These are phyloP conservation scores for Myriosclerotinia duriaeana DNA, from an alignment of 2,329 filamentous ascomycete species.

Conservation along the genomic window DNA sequence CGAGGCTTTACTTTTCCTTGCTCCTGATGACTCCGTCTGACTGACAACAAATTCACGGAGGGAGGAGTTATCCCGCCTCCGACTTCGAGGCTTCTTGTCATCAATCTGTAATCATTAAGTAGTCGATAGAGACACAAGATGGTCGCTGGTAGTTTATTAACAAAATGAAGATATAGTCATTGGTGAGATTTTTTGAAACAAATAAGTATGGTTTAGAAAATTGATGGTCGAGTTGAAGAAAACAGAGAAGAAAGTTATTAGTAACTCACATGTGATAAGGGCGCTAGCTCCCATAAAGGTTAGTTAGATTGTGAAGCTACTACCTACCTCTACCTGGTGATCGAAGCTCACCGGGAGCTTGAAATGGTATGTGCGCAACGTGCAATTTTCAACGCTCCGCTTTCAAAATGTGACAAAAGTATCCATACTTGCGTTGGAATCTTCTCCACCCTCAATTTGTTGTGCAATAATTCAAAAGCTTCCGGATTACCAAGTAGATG, in stretches of 20 bases:
- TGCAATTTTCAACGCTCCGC: background rate
- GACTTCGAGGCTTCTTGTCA: background rate
- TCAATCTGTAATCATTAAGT: background rate
- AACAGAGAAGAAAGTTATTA: background rate
- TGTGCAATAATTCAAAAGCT: background rate
- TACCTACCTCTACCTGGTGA: too few relatives aligned
- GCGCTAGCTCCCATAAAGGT: background rate
- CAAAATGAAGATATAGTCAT: background rate
- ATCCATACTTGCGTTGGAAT: background rate
- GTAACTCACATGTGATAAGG: background rate
- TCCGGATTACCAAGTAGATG: background rate
- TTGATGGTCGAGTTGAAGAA: background rate
- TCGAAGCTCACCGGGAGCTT: background rate
- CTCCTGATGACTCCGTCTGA: background rate
- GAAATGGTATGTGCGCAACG: background rate
- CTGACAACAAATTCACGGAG: background rate
- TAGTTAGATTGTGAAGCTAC: background rate
- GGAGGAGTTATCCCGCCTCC: background rate
- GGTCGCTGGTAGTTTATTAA: too few relatives aligned
- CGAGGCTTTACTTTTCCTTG: conserved; percentile 5
- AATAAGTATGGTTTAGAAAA: background rate
- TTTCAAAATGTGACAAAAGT: background rate
- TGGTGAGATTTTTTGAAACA: background rate
- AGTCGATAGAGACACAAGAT: background rate
- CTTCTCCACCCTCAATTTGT: background rate